These are phyloP conservation scores for Serpula lacrymans DNA, from an alignment of 768 basidiomycete genomes.

Conservation along the genomic window DNA sequence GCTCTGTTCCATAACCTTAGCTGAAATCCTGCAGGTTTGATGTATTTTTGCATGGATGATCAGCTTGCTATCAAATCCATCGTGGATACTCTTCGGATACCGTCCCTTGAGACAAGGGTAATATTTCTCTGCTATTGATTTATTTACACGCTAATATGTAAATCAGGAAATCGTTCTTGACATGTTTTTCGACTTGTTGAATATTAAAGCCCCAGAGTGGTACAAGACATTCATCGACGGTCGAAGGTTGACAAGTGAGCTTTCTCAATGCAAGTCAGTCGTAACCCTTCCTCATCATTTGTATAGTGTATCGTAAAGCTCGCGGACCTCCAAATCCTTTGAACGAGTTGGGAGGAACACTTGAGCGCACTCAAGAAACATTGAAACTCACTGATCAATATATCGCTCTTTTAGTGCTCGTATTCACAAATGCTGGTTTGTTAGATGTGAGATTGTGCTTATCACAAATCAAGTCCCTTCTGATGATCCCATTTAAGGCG, in stretches of 20 bases:
- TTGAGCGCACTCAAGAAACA: conserved; percentile 49
- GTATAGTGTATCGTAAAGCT: conserved; percentile 64
- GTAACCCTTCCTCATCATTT: neutral
- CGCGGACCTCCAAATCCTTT: conserved; percentile 31
- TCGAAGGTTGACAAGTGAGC: conserved; percentile 78
- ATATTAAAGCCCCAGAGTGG: conserved; percentile 92
- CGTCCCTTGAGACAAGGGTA: conserved; percentile 83
- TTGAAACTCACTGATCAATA: conserved; percentile 92
- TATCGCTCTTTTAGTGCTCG: conserved; percentile 76
- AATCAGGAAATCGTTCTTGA: conserved; percentile 86
- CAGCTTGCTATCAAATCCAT: conserved; percentile 82
- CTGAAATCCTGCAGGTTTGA: conserved; percentile 54
- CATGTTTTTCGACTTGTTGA: conserved; percentile 90
- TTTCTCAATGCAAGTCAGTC: conserved; percentile 2
- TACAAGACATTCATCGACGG: conserved; percentile 90
- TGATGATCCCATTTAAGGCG: conserved; percentile 47
- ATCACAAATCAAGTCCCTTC: conserved; percentile 4
- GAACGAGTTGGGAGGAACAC: conserved; percentile 39
- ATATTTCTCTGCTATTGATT: conserved; percentile 3
- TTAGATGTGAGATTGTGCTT: conserved; percentile 75
- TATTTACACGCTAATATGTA: conserved; percentile 2
- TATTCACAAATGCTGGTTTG: conserved; percentile 85
- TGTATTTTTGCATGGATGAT: conserved; percentile 92
- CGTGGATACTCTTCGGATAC: conserved; percentile 83
- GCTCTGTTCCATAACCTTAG: neutral